Conservation (phyloP, 2,329 filamentous ascomycete species). For the Cucurbitaria berberidis region DNA sequence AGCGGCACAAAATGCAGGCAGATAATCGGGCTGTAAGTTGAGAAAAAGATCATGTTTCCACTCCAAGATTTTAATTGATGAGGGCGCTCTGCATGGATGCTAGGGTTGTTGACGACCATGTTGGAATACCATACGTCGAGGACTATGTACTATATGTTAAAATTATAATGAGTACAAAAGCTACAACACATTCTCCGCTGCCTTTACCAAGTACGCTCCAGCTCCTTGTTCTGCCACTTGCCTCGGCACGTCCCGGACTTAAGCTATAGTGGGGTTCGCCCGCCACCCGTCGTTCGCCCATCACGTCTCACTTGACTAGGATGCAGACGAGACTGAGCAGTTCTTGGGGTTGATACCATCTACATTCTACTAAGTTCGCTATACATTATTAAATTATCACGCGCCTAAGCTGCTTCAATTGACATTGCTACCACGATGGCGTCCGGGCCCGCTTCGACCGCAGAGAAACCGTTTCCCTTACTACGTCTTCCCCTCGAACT, state of each 20-base stretch:
- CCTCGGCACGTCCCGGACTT: neutral
- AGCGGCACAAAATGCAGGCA: constrained; percentile 20
- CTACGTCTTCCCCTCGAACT: constrained; percentile 41
- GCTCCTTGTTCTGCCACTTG: neutral
- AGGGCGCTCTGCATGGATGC: neutral
- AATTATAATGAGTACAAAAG: constrained; percentile 1
- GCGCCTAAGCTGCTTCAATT: neutral
- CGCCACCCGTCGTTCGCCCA: neutral
- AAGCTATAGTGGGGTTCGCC: neutral
- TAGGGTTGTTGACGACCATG: neutral
- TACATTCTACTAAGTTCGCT: too few species aligned
- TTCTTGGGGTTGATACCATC: too few species aligned
- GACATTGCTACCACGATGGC: neutral
- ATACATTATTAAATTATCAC: neutral
- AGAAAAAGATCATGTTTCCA: constrained; percentile 5
- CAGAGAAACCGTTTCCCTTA: constrained; percentile 29
- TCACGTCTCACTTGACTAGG: too few species aligned
- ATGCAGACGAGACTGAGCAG: too few species aligned
- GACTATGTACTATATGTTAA: constrained; percentile 3
- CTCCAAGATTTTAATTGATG: constrained; percentile 2
- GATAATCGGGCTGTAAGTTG: constrained; percentile 11
- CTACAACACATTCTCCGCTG: neutral
- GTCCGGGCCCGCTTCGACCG: neutral
- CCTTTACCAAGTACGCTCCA: too few species aligned
- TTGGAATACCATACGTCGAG: neutral